These are phyloP conservation scores for Pisolithus thermaeus DNA, from an alignment of 1,284 basidiomycete species.

Conservation along the genomic window DNA sequence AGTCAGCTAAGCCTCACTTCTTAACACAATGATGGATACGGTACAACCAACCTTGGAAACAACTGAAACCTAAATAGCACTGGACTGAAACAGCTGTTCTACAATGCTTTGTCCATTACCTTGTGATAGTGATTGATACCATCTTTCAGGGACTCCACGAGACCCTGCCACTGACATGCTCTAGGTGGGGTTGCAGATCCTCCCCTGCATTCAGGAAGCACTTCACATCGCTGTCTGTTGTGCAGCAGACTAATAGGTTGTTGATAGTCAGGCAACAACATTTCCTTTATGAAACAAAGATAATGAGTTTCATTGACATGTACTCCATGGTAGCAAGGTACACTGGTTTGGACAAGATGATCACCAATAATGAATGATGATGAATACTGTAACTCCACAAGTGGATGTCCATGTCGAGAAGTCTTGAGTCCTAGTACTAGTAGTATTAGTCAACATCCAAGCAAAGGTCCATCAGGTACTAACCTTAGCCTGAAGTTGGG, in stretches of 20 bases:
- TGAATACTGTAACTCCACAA: conserved; percentile 93
- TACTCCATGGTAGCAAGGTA: conserved; percentile 93
- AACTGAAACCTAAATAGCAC: conserved; percentile 92
- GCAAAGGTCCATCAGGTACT: conserved; percentile 10
- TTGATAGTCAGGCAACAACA: conserved; percentile 92
- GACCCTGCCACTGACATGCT: conserved; percentile 76
- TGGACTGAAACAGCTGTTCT: conserved; percentile 88
- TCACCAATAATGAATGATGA: conserved; percentile 99
- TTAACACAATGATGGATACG: neutral
- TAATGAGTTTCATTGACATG: conserved; percentile 79
- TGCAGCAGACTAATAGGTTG: conserved; percentile 85
- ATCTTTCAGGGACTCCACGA: conserved; percentile 81
- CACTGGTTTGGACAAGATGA: conserved; percentile 97
- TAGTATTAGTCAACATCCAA: conserved; percentile 5
- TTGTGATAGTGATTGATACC: conserved; percentile 97
- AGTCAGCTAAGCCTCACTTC: neutral
- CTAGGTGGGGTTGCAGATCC: conserved; percentile 84
- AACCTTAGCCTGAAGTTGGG: conserved; percentile 97
- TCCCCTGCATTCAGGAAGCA: conserved; percentile 90
- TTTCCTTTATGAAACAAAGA: conserved; percentile 91
- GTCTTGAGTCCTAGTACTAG: conserved; percentile 72
- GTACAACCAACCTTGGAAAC: conserved; percentile 76
- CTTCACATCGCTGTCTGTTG: conserved; percentile 81
- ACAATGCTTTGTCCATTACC: conserved; percentile 88
- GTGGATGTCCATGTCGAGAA: conserved; percentile 95